Evolutionary conservation across 129 eudicot genomes (phyloP).

Genomic region (Pittosporum tobira): DNA sequence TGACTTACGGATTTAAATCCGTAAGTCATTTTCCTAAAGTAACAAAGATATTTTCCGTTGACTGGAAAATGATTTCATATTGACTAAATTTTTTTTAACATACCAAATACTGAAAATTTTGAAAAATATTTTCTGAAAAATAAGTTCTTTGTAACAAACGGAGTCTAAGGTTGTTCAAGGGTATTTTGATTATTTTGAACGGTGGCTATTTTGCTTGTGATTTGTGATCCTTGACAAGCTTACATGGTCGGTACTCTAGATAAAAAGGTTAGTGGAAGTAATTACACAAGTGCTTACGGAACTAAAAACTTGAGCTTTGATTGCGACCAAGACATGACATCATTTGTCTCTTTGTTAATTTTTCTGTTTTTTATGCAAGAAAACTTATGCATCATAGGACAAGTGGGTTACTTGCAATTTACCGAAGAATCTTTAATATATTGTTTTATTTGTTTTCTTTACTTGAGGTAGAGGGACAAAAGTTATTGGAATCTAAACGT

Average conservation of each 20-base stretch:
- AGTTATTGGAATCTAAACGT: constrained; percentile 45
- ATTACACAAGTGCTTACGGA: constrained; percentile 23
- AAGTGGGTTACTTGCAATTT: constrained; percentile 32
- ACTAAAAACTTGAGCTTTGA: constrained; percentile 28
- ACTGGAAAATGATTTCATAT: too few species aligned
- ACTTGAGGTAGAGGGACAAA: constrained; percentile 27
- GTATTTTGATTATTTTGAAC: constrained; percentile 11
- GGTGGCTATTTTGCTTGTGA: constrained; percentile 10
- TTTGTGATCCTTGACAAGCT: constrained; percentile 28
- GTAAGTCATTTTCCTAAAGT: too few species aligned
- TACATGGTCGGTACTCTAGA: constrained; percentile 25
- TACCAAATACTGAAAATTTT: too few species aligned
- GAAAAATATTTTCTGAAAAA: too few species aligned
- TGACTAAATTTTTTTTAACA: too few species aligned
- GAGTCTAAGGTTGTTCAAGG: not conserved
- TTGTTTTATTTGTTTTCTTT: constrained; percentile 32
- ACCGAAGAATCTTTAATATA: constrained; percentile 29
- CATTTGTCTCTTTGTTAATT: constrained; percentile 26
- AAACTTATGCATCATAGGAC: constrained; percentile 13
- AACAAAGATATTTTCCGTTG: too few species aligned
- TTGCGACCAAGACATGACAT: constrained; percentile 31
- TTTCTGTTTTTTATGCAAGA: constrained; percentile 20
- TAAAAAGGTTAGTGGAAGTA: constrained; percentile 19
- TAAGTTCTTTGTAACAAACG: too few species aligned
- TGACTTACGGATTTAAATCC: too few species aligned